phyloP scores from a whole-genome alignment of 225 moss, liverwort and hornwort genomes.

The Bryoerythrophyllum caledonicum region DNA sequence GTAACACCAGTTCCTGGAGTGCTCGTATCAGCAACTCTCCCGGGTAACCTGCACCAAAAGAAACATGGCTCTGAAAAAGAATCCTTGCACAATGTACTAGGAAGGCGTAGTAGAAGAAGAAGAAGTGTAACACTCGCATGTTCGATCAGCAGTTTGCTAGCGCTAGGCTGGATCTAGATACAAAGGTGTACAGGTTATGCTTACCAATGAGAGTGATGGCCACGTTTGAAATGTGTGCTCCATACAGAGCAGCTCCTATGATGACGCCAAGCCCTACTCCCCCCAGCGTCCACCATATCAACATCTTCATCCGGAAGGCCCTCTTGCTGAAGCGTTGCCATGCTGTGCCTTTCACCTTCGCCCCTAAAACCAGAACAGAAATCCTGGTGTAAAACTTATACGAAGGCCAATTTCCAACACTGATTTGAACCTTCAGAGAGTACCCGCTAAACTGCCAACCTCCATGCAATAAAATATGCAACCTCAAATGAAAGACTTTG shows the following conservation, averaged over 20 bases:
- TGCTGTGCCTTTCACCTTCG: constrained; percentile 12
- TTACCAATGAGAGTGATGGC: constrained; percentile 63
- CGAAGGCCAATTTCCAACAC: no score
- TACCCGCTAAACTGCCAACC: no score
- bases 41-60: constrained; percentile 57
- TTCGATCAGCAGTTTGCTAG: no score
- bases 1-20: constrained; percentile 81
- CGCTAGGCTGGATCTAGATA: neutral
- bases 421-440: no score
- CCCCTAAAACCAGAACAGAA: constrained; percentile 16
- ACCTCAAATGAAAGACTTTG: constrained; percentile 1
- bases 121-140: no score
- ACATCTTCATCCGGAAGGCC: constrained; percentile 72
- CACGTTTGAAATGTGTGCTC: constrained; percentile 35
- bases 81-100: no score
- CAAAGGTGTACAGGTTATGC: neutral
- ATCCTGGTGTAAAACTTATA: neutral
- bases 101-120: no score
- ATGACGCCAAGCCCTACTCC: constrained; percentile 61
- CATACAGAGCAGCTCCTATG: constrained; percentile 66
- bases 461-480: neutral
- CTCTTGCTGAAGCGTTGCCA: constrained; percentile 60
- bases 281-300: constrained; percentile 82
- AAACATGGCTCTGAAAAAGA: neutral
- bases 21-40: constrained; percentile 80